These are phyloP conservation scores for Umbelopsis isabellina DNA, from an alignment of 192 early-diverging fungal genomes.

Conservation along the genomic window DNA sequence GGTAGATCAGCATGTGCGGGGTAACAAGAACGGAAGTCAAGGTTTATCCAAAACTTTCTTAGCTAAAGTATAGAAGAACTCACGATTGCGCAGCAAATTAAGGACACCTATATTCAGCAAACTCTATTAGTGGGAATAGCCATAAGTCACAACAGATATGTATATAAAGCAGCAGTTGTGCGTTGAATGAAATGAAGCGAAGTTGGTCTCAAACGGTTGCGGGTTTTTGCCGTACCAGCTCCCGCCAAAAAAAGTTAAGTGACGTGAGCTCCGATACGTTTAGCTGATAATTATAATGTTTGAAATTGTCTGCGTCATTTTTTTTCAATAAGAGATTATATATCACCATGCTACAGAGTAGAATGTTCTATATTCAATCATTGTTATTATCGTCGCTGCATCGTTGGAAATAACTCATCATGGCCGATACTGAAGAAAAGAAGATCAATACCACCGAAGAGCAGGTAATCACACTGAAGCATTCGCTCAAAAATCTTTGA, in stretches of 20 bases:
- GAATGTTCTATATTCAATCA: background rate
- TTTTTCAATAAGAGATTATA: conserved; percentile 4
- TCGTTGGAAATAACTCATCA: conserved; percentile 13
- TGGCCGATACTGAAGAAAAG: conserved; percentile 46
- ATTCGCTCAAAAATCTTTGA: background rate
- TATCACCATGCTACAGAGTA: background rate
- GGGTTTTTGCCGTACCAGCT: conserved; percentile 7
- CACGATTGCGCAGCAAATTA: conserved; percentile 6
- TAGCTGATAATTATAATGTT: background rate
- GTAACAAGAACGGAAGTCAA: too few species aligned
- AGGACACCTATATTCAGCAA: background rate
- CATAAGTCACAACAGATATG: background rate
- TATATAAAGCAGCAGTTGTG: background rate
- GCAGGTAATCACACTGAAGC: conserved; percentile 13
- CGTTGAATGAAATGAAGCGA: background rate
- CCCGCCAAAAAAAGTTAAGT: background rate
- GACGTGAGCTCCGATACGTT: conserved; percentile 7
- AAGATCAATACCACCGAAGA: conserved; percentile 36
- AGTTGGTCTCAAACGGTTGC: background rate
- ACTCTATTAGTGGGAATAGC: background rate
- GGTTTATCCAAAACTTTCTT: too few species aligned
- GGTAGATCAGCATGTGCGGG: too few species aligned
- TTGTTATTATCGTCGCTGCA: conserved; percentile 17
- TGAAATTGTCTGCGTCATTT: background rate
- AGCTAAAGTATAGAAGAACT: too few species aligned